Evolutionary conservation across 2,329 filamentous ascomycete species (phyloP), one percentile per base, ranked within the genome.

Genomic region (Dryadomyces quercus-mongolicae): DNA sequence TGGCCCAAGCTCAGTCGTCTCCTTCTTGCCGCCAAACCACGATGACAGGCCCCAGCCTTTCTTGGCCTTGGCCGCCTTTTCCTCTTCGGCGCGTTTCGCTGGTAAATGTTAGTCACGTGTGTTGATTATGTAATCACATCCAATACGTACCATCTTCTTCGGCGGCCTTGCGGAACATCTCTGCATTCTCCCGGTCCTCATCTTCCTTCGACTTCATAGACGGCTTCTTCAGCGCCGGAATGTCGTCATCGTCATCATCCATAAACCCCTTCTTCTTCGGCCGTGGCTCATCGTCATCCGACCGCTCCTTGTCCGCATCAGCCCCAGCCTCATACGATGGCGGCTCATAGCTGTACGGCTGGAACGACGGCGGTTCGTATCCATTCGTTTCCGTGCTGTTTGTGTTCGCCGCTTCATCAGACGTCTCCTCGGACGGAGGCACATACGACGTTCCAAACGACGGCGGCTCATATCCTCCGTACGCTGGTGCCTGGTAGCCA

Each of bases 141-240:
- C n/a, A 51, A 10, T 9, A 52, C 78, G 76, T 68, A 83, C 80
- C 80, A 70, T 85, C 82, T 68, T 84, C 81, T 63, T 86, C 90
- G 0, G 89, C 92, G 25, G 88, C 88, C 67, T 85, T 89, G 54
- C 83, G 81, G 74, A 96, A 88, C 66, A 89, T 83, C 62, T 94
- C 91, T 55, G 89, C 85, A 49, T 91, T 90, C 66, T 89, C 86
- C 22, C 81, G 78, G 62, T 94, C 88, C 62, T 82, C 84, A 13
- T 86, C 83, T 43, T 77, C 71, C 65, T 85, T 83, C 2, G 70
- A 77, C 66, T 86, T 85, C 31, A 74, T 77, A 58, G 73, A 71
- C 2, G 78, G 71, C 46, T 76, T 78, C 15, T 60, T 58, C 7
- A 72, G 71, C 36, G 81, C 72, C 46, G 86, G 76, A 56, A 85